phyloP scores from a whole-genome alignment of 2,329 filamentous ascomycete species.

The Alternaria metachromatica region DNA sequence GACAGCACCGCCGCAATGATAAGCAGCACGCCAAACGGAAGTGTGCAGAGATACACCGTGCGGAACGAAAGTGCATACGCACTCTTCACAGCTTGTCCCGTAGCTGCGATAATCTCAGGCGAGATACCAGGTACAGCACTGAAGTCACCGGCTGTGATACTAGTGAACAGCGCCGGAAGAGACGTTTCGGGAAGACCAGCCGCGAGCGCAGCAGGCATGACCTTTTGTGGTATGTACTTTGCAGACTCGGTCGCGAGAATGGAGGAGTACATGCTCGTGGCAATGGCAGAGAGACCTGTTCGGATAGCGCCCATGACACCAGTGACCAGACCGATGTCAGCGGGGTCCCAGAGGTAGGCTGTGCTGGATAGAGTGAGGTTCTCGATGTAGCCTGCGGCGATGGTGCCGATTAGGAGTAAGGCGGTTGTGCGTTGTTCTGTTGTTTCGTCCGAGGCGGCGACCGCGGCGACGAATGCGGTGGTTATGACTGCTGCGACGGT shows the following conservation, averaged over 20 bases:
- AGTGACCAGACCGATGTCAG: constrained; percentile 41
- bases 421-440: constrained; percentile 29
- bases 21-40: constrained; percentile 46
- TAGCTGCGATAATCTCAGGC: constrained; percentile 34
- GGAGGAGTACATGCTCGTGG: constrained; percentile 40
- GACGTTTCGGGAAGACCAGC: constrained; percentile 34
- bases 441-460: constrained; percentile 26
- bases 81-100: constrained; percentile 45
- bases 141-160: constrained; percentile 33
- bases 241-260: constrained; percentile 37
- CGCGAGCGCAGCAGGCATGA: constrained; percentile 29
- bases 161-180: constrained; percentile 28
- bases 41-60: constrained; percentile 54
- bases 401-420: constrained; percentile 33
- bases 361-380: constrained; percentile 37
- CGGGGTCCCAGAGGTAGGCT: constrained; percentile 40
- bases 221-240: constrained; percentile 36
- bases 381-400: constrained; percentile 41
- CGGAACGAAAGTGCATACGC: constrained; percentile 56
- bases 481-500: constrained; percentile 32
- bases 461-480: constrained; percentile 35
- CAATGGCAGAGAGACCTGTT: constrained; percentile 31
- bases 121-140: constrained; percentile 35
- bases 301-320: constrained; percentile 42
- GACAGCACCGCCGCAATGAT: constrained; percentile 49